Evolutionary conservation across 2,329 filamentous ascomycete genomes (phyloP), one percentile per base, ranked within the genome.

Genomic region (Chaetomiaceae sp.): DNA sequence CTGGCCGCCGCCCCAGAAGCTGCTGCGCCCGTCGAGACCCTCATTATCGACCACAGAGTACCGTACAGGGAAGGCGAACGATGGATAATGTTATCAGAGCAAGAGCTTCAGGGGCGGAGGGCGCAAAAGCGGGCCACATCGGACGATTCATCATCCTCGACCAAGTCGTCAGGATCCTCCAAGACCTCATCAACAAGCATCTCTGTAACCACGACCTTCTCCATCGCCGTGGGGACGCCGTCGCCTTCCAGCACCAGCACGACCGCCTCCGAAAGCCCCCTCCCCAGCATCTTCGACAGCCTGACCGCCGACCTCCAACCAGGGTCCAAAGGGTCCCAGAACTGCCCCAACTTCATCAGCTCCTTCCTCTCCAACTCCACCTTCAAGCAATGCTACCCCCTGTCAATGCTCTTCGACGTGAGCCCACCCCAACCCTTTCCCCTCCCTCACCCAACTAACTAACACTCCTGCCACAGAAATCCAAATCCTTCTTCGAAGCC

Each of bases 391-490:
- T 97, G 92, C 72, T 83, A 91, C 61, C 89, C 92, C 0, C 76
- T 96, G 53, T 96, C 91, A 1, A 77, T 96, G 63, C 80, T 97
- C 59, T 75, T 97, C 9, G 83, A 88, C 75, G 88, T 89, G 72
- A 66, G 80, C 66, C 9, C 29, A 11, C 27, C 27, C 23, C 6
- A 9, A 11, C 39, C 6, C 9, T 34, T 6, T 9, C 1, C 3
- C 4, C 2, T 36, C 5, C 8, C 20, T 22, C 14, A 4, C 31
- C 29, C 46, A 12, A 31, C 48, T 54, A 36, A 55, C 40, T 33
- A 15, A 36, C 38, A 14, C 17, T n/a, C n/a, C 4, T 6, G 3
- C 11, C 7, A 44, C 68, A 95, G 84, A 90, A 88, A 58, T 96
- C 92, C 9, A 81, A 79, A 47, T 83, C 83, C 37, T 96, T 96